phyloP scores from a whole-genome alignment of 2,329 filamentous ascomycete genomes.

The Capronia americana region DNA sequence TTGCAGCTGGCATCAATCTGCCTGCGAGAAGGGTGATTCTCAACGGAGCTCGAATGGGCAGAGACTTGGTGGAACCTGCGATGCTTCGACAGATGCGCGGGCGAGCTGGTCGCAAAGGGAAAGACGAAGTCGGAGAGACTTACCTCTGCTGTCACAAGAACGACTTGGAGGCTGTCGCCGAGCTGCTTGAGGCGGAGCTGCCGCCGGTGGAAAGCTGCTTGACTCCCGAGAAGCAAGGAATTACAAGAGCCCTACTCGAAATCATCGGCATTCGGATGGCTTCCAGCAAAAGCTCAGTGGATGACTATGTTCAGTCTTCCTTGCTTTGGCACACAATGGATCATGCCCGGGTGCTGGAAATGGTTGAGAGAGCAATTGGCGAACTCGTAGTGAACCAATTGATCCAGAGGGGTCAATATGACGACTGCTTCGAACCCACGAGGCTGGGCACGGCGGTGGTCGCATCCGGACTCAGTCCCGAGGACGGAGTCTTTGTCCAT shows the following conservation, averaged over 20 bases:
- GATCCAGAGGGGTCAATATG: slow-evolving; percentile 56
- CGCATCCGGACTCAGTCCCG: slow-evolving; percentile 73
- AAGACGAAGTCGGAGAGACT: slow-evolving; percentile 77
- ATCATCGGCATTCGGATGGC: slow-evolving; percentile 72
- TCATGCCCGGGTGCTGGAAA: slow-evolving; percentile 56
- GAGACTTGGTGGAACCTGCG: slow-evolving; percentile 76
- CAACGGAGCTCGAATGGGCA: slow-evolving; percentile 76
- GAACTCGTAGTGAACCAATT: slow-evolving; percentile 65
- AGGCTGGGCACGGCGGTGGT: slow-evolving; percentile 73
- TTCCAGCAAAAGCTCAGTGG: slow-evolving; percentile 67
- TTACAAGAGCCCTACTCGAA: slow-evolving; percentile 76
- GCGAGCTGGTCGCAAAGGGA: slow-evolving; percentile 77
- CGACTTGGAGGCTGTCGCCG: slow-evolving; percentile 72
- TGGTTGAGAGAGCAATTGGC: slow-evolving; percentile 65
- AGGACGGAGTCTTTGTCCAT: slow-evolving; percentile 76
- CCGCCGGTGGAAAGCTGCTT: slow-evolving; percentile 73
- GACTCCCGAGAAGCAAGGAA: slow-evolving; percentile 68
- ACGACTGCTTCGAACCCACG: slow-evolving; percentile 57
- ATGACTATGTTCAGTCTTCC: slow-evolving; percentile 72
- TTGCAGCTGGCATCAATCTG: slow-evolving; percentile 83
- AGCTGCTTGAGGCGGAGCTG: slow-evolving; percentile 74
- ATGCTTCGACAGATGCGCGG: slow-evolving; percentile 84
- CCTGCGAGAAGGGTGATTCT: slow-evolving; percentile 75
- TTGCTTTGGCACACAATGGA: slow-evolving; percentile 65
- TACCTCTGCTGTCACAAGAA: slow-evolving; percentile 74